Conservation (phyloP, 2,329 filamentous ascomycete genomes). For the Penicillium sp. region DNA sequence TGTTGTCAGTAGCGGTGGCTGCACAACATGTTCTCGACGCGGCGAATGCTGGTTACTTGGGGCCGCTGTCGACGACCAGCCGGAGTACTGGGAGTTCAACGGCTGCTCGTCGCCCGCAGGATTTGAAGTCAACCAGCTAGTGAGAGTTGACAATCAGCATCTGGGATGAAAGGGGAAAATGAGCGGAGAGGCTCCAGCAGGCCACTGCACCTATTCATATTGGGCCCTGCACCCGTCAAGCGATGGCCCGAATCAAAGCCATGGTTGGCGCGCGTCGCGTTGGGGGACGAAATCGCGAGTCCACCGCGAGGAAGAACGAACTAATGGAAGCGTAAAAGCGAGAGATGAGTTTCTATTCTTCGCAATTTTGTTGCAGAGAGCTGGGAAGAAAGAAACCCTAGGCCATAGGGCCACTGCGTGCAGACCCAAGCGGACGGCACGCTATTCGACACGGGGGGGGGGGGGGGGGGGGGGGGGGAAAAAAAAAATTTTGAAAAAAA, state of each 20-base stretch:
- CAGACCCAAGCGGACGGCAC: conserved; percentile 17
- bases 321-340: not conserved
- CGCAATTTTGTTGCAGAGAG: conserved; percentile 19
- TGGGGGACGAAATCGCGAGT: conserved; percentile 18
- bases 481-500: conserved; percentile 29
- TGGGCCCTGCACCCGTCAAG: conserved; percentile 28
- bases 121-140: conserved; percentile 34
- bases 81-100: conserved; percentile 28
- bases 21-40: conserved; percentile 44
- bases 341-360: not conserved
- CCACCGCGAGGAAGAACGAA: not conserved
- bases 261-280: conserved; percentile 26
- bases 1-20: conserved; percentile 45
- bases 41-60: conserved; percentile 37
- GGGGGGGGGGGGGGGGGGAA: conserved; percentile 4
- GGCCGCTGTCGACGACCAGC: conserved; percentile 33
- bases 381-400: conserved; percentile 13
- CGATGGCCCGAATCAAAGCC: conserved; percentile 28
- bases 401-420: conserved; percentile 18
- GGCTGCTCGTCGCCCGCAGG: conserved; percentile 35
- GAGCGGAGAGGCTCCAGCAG: conserved; percentile 9
- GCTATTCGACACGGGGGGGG: conserved; percentile 16
- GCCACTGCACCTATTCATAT: conserved; percentile 40
- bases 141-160: conserved; percentile 25
- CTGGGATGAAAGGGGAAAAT: not conserved